phyloP scores from a whole-genome alignment of 306 rosid genomes.

The Nissolia schottii region DNA sequence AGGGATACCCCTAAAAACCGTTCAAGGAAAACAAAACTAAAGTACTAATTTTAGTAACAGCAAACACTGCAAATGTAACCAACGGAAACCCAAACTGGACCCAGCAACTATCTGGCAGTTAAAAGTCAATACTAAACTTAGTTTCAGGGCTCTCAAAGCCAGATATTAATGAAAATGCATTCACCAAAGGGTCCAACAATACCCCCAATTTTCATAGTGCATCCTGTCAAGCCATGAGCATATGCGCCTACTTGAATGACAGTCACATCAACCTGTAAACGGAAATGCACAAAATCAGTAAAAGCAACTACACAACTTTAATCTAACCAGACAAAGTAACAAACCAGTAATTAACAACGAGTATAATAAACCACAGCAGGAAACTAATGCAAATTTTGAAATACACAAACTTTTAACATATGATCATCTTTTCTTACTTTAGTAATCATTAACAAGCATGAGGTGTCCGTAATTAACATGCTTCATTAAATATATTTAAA shows the following conservation, averaged over 20 bases:
- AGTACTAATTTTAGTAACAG: conserved; percentile 20
- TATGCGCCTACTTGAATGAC: conserved; percentile 24
- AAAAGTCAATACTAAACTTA: conserved; percentile 37
- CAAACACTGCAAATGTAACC: conserved; percentile 39
- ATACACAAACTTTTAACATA: background rate
- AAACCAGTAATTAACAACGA: background rate
- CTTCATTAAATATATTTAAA: background rate
- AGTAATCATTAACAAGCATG: background rate
- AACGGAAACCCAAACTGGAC: conserved; percentile 33
- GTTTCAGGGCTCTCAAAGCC: conserved; percentile 45
- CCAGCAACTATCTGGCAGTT: conserved; percentile 33
- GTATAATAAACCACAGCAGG: background rate
- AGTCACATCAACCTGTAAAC: conserved; percentile 40
- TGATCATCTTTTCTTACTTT: background rate
- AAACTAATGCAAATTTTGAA: no score
- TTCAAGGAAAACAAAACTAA: conserved; percentile 32
- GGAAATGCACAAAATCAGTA: background rate
- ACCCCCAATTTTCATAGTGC: conserved; percentile 19
- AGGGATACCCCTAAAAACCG: conserved; percentile 23
- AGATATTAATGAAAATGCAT: conserved; percentile 37
- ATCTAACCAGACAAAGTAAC: background rate
- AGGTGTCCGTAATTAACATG: background rate
- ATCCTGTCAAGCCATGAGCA: conserved; percentile 24
- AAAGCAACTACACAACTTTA: conserved; percentile 5
- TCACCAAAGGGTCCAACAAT: conserved; percentile 29